A percentile compares a stretch with the other conserved stretches of the same genome.
Conservation (phyloP, 768 basidiomycete genomes). For the Psilocybe cubensis region DNA sequence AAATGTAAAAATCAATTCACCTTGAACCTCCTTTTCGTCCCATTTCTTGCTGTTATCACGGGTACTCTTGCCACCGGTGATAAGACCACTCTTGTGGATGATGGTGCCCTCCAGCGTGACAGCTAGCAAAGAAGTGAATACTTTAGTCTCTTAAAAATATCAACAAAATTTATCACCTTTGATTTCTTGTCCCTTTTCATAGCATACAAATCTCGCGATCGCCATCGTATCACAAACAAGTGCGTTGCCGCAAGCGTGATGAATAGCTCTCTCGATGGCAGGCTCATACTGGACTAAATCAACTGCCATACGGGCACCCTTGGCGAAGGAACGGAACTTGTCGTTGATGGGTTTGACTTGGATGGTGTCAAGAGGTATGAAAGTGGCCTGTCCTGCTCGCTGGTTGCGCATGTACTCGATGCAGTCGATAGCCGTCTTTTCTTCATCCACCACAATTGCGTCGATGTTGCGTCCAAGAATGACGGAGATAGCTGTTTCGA, state of each 20-base stretch:
- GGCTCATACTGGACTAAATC: slow-evolving; percentile 86
- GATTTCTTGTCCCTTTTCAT: slow-evolving; percentile 94
- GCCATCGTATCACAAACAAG: slow-evolving; percentile 97
- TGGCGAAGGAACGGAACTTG: slow-evolving; percentile 90
- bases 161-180: slow-evolving; percentile 68
- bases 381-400: slow-evolving; percentile 94
- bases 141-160: slow-evolving; percentile 55
- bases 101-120: slow-evolving; percentile 97
- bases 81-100: slow-evolving; percentile 96
- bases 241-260: slow-evolving; percentile 94
- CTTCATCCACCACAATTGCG: slow-evolving; percentile 94
- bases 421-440: slow-evolving; percentile 96
- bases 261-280: slow-evolving; percentile 90
- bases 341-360: slow-evolving; percentile 93
- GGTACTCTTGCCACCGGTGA: slow-evolving; percentile 91
- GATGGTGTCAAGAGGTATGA: slow-evolving; percentile 98
- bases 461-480: slow-evolving; percentile 95
- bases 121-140: slow-evolving; percentile 50
- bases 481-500: slow-evolving; percentile 89
- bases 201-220: slow-evolving; percentile 87
- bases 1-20: slow-evolving; percentile 39
- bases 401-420: slow-evolving; percentile 98
- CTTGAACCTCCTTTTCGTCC: slow-evolving; percentile 93
- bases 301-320: slow-evolving; percentile 83
- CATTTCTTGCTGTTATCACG: slow-evolving; percentile 83